These are phyloP conservation scores for Eustoma russellianum DNA, from an alignment of 257 asterid genomes.

Conservation along the genomic window DNA sequence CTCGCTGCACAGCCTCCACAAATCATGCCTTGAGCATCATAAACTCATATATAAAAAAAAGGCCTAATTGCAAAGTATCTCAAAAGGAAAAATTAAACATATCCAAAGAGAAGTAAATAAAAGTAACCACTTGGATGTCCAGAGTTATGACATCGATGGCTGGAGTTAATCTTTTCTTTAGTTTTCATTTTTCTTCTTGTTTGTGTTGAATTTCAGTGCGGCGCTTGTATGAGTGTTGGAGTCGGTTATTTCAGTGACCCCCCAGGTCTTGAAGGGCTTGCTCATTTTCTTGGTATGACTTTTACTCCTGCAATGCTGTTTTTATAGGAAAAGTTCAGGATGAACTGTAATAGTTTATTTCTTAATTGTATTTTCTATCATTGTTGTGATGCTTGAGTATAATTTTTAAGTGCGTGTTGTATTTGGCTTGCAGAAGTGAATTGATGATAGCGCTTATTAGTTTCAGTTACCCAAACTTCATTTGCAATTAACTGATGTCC, in stretches of 20 bases:
- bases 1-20: too few species aligned
- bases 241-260: conserved; percentile 97
- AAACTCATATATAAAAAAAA: too few species aligned
- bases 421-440: neutral
- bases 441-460: too few species aligned
- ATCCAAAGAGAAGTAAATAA: too few species aligned
- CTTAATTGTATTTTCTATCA: neutral
- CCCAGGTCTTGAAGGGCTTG: conserved; percentile 94
- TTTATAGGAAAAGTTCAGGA: neutral
- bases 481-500: too few species aligned
- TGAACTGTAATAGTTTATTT: too few species aligned
- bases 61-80: too few species aligned
- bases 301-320: too few species aligned
- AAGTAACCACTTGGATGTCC: too few species aligned
- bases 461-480: too few species aligned
- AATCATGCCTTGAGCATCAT: too few species aligned
- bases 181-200: neutral
- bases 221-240: conserved; percentile 92
- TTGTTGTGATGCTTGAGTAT: neutral
- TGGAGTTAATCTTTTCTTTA: neutral
- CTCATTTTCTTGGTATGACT: conserved; percentile 82
- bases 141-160: neutral
- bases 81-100: too few species aligned
- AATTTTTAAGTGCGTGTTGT: neutral
- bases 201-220: conserved; percentile 42